These are phyloP conservation scores for Iberis amara DNA, from an alignment of 441 rosid genomes.

Conservation along the genomic window DNA sequence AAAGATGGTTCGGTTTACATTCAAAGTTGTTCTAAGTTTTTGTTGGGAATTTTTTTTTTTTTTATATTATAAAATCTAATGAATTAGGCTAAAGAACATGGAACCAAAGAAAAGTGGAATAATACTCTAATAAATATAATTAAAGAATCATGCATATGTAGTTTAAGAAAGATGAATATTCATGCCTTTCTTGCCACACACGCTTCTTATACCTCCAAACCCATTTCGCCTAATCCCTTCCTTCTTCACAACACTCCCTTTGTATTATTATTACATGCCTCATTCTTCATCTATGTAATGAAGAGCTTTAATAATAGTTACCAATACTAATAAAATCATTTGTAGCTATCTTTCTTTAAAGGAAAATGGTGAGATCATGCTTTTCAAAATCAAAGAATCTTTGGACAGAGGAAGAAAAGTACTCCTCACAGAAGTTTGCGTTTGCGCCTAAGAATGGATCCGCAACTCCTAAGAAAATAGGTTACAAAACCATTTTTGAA, in stretches of 20 bases:
- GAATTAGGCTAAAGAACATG: slow-evolving; percentile 14
- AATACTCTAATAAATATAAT: not conserved
- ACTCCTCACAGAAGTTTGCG: slow-evolving; percentile 26
- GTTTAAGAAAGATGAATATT: slow-evolving; percentile 28
- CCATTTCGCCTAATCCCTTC: slow-evolving; percentile 31
- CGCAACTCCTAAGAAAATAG: slow-evolving; percentile 44
- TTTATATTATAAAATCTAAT: not conserved
- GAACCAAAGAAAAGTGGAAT: slow-evolving; percentile 14
- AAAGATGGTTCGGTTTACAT: too few species aligned
- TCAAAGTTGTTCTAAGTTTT: too few species aligned
- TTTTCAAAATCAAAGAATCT: slow-evolving; percentile 40
- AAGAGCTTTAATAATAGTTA: not conserved
- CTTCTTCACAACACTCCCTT: slow-evolving; percentile 30
- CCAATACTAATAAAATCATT: slow-evolving; percentile 7
- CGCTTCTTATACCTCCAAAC: slow-evolving; percentile 38
- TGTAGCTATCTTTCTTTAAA: not conserved
- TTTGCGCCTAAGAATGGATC: slow-evolving; percentile 45
- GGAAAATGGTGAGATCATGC: slow-evolving; percentile 47
- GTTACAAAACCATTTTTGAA: slow-evolving; percentile 25
- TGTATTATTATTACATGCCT: slow-evolving; percentile 14
- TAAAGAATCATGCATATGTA: slow-evolving; percentile 29
- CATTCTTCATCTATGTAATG: slow-evolving; percentile 13
- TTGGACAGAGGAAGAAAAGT: slow-evolving; percentile 51
- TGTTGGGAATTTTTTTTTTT: too few species aligned
- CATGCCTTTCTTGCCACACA: slow-evolving; percentile 56